A percentile compares a stretch with the other conserved stretches of the same genome.
phyloP scores from a whole-genome alignment of 768 basidiomycete species.

The Boletus reticuloceps region DNA sequence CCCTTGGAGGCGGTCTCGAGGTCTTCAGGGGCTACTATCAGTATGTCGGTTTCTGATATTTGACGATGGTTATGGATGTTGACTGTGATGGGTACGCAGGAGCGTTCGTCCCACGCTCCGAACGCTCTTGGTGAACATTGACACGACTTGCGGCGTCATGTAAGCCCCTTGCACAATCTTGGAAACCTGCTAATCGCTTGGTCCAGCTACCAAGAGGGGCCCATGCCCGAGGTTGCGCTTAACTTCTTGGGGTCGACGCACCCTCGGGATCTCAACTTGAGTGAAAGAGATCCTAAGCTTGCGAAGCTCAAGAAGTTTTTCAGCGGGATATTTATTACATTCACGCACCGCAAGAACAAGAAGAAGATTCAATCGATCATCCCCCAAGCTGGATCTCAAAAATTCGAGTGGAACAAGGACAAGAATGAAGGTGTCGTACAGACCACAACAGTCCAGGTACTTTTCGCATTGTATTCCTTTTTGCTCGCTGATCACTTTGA shows the following conservation, averaged over 20 bases:
- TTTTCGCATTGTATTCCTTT: background rate
- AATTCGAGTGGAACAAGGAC: constrained; percentile 39
- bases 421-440: constrained; percentile 10
- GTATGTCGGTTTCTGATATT: constrained; percentile 29
- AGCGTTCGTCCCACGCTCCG: constrained; percentile 45
- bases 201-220: constrained; percentile 27
- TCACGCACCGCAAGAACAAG: constrained; percentile 19
- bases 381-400: constrained; percentile 35
- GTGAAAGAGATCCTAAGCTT: constrained; percentile 21
- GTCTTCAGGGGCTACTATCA: constrained; percentile 51
- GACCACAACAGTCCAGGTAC: constrained; percentile 40
- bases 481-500: background rate
- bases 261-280: constrained; percentile 30
- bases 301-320: constrained; percentile 39
- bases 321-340: constrained; percentile 34
- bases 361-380: constrained; percentile 41
- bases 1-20: constrained; percentile 36
- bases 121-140: constrained; percentile 44
- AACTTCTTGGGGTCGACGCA: constrained; percentile 23
- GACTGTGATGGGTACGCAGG: constrained; percentile 23
- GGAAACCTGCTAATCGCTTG: background rate
- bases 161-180: constrained; percentile 18
- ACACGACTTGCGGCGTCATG: constrained; percentile 46
- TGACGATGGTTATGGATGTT: background rate
- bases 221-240: constrained; percentile 32